Base-by-base conservation (phyloP, 2,329 filamentous ascomycete genomes). In the Colletotrichum acutatum region DNA sequence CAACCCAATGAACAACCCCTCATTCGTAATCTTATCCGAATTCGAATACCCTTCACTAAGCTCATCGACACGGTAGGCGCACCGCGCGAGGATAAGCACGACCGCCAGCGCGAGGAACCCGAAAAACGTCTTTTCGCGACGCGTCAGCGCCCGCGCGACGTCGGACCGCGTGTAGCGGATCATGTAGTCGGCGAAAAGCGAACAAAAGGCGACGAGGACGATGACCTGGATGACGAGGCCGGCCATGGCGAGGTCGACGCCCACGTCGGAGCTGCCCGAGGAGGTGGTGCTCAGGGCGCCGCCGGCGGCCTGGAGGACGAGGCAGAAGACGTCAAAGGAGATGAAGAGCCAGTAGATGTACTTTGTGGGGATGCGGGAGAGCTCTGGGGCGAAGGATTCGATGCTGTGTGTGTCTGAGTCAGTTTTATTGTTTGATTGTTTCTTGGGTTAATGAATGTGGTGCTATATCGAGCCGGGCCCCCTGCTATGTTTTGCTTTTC, bases 41-140 rank as follows among this genome's bases (percentile, higher is more conserved):
- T 79, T 53, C 0, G 5, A 77, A 83, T 91, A 93, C 1, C 91
- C 91, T 52, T 90, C 83, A 74, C 87, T 89, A 72, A 93, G 80
- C 81, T 94, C 92, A 11, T 90, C 89, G 54, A 92, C 90, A 66
- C 92, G 86, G 79, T 90, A 93, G 11, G 88, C 84, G 75, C 88
- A 91, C 19, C 92, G 84, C 4, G 87, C 86, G 52, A 93, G 87
- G 75, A 93, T 90, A 56, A 88, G 83, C 3, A 91, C 63, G 3
- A 91, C 90, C 0, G 90, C 87, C 1, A 89, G 77, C 1, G 82
- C 79, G 12, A 92, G 80, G 57, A 86, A 89, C 2, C 79, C 75
- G 14, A 90, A 82, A 77, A 92, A 92, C n/a, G 81, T 8, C 6
- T 77, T 78, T 75, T 82, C 71, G 14, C 83, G 78, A 0, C 77